These are phyloP conservation scores for Lecanicillium sp. DNA, from an alignment of 2,329 filamentous ascomycete genomes.

Conservation along the genomic window DNA sequence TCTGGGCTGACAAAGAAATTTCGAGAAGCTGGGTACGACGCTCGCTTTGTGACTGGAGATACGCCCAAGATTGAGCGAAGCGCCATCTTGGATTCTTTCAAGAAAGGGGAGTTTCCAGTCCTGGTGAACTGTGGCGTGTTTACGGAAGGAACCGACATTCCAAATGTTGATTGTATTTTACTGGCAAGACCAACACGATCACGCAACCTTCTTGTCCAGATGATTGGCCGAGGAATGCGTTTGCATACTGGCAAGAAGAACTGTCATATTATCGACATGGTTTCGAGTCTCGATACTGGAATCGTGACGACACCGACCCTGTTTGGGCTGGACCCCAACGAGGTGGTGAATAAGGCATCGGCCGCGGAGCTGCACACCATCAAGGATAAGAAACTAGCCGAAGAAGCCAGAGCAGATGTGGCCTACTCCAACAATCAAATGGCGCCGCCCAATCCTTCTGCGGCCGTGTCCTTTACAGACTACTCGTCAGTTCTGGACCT, in stretches of 20 bases:
- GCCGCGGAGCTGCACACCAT: slow-evolving; percentile 52
- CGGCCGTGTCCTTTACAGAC: slow-evolving; percentile 70
- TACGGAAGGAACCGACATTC: slow-evolving; percentile 95
- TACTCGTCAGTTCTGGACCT: slow-evolving; percentile 91
- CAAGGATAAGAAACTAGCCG: slow-evolving; percentile 37
- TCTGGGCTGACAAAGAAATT: slow-evolving; percentile 66
- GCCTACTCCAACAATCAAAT: slow-evolving; percentile 6
- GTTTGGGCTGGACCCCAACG: slow-evolving; percentile 81
- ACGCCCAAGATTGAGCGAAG: slow-evolving; percentile 63
- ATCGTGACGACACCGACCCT: slow-evolving; percentile 87
- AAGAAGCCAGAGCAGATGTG: slow-evolving; percentile 20
- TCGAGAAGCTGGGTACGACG: slow-evolving; percentile 69
- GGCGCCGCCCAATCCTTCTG: slow-evolving; percentile 13
- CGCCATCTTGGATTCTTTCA: slow-evolving; percentile 68
- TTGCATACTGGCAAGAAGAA: slow-evolving; percentile 72
- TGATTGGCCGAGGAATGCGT: slow-evolving; percentile 93
- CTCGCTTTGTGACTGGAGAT: slow-evolving; percentile 76
- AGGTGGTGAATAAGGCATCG: slow-evolving; percentile 62
- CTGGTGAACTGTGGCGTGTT: slow-evolving; percentile 94
- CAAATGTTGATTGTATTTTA: slow-evolving; percentile 90
- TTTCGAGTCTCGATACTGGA: slow-evolving; percentile 73
- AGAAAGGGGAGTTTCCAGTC: slow-evolving; percentile 68
- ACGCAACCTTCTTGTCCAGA: slow-evolving; percentile 88
- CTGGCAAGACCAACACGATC: slow-evolving; percentile 84
- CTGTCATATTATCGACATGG: slow-evolving; percentile 95